Evolutionary conservation across 1,284 basidiomycete species (phyloP).

Genomic region (Cutaneotrichosporon arboriforme): DNA sequence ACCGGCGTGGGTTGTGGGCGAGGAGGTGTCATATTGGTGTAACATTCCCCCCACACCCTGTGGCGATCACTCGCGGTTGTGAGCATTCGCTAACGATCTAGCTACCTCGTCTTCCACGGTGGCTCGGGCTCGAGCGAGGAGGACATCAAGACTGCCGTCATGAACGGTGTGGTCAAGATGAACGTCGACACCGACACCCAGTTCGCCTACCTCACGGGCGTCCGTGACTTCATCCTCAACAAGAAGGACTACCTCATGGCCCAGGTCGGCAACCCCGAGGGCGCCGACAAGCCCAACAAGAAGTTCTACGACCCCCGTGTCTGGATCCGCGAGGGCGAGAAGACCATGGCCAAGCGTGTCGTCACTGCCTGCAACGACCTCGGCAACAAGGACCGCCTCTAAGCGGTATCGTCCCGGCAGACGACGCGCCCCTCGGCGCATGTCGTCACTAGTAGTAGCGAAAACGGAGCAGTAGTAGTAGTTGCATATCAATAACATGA

Average conservation of each 20-base stretch:
- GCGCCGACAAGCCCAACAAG: conserved; percentile 93
- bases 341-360: conserved; percentile 81
- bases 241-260: conserved; percentile 79
- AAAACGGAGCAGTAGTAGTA: conserved; percentile 2
- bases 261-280: conserved; percentile 93
- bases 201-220: conserved; percentile 76
- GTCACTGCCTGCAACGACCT: conserved; percentile 88
- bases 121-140: conserved; percentile 96
- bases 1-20: conserved; percentile 34
- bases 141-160: conserved; percentile 89
- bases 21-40: conserved; percentile 46
- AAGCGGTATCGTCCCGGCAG: conserved; percentile 5
- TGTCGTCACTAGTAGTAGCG: neutral
- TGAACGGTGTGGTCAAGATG: conserved; percentile 94
- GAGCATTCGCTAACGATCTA: conserved; percentile 39
- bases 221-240: conserved; percentile 77
- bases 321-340: conserved; percentile 98
- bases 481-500: conserved; percentile 1
- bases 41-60: conserved; percentile 29
- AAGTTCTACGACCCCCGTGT: conserved; percentile 92
- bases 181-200: conserved; percentile 77
- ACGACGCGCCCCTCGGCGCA: neutral
- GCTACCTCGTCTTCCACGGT: conserved; percentile 99
- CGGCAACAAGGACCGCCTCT: conserved; percentile 59
- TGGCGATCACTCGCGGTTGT: neutral